These are phyloP conservation scores for Phytophthora multivora DNA, from an alignment of 352 stramenopile species.

Conservation along the genomic window DNA sequence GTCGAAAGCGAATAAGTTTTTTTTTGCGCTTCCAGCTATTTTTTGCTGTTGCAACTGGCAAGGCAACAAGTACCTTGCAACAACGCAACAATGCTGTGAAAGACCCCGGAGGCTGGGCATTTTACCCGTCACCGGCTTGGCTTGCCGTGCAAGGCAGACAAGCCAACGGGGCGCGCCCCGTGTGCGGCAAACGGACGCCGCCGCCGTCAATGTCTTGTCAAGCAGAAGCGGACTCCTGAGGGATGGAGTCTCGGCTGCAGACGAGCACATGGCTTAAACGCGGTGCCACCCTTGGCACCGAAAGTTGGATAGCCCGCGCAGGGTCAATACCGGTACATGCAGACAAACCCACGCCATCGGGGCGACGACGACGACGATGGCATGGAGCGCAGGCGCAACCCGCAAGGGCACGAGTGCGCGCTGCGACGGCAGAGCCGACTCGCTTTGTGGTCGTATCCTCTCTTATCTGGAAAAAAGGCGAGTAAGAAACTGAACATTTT, in stretches of 20 bases:
- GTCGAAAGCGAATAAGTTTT: slow-evolving; percentile 13
- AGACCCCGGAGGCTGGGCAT: background rate
- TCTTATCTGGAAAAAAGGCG: slow-evolving; percentile 18
- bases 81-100: slow-evolving; percentile 3
- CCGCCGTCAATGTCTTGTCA: slow-evolving; percentile 12
- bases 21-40: background rate
- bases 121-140: background rate
- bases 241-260: slow-evolving; percentile 25
- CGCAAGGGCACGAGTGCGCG: background rate
- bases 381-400: slow-evolving; percentile 3
- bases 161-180: slow-evolving; percentile 23
- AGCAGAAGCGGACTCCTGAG: slow-evolving; percentile 32
- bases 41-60: slow-evolving; percentile 1
- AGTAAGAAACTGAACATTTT: slow-evolving; percentile 43
- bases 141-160: slow-evolving; percentile 24
- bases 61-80: slow-evolving; percentile 5
- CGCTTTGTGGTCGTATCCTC: slow-evolving; percentile 1
- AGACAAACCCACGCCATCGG: background rate
- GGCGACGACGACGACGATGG: background rate
- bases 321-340: background rate
- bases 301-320: slow-evolving; percentile 19
- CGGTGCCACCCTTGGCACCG: slow-evolving; percentile 27
- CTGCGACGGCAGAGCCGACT: slow-evolving; percentile 2
- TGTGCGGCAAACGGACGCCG: slow-evolving; percentile 26
- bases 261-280: slow-evolving; percentile 28